phyloP scores from a whole-genome alignment of 495 filamentous ascomycete species.

The Daldinia vernicosa region DNA sequence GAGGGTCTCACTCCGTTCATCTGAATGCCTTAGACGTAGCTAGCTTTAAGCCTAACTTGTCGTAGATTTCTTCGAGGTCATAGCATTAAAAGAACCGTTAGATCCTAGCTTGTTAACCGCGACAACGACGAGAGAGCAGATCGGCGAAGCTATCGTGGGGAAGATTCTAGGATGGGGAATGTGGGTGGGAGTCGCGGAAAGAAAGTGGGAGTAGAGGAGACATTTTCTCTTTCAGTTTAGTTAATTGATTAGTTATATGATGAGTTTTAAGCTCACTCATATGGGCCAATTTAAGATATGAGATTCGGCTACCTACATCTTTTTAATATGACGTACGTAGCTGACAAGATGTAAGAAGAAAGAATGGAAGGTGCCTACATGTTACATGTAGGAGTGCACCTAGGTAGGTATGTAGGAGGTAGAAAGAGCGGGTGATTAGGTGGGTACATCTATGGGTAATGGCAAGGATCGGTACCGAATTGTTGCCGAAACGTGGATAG shows the following conservation, averaged over 20 bases:
- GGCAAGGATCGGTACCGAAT: constrained; percentile 37
- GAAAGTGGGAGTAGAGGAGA: constrained; percentile 45
- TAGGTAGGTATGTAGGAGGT: too few species aligned
- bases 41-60: not conserved
- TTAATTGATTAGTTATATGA: not conserved
- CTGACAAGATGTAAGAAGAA: not conserved
- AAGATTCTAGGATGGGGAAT: constrained; percentile 62
- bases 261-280: not conserved
- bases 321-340: not conserved
- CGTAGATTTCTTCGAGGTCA: constrained; percentile 57
- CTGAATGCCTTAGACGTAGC: not conserved
- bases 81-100: constrained; percentile 55
- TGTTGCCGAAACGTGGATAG: constrained; percentile 25
- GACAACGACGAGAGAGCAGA: constrained; percentile 52
- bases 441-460: not conserved
- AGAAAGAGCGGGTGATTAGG: not conserved
- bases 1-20: not conserved
- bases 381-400: too few species aligned
- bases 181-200: constrained; percentile 61
- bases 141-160: constrained; percentile 52
- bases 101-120: constrained; percentile 46
- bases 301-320: not conserved
- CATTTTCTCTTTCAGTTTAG: not conserved
- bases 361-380: not conserved
- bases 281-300: not conserved